Base-by-base conservation (phyloP, 2,329 filamentous ascomycete genomes). In the Pseudogymnoascus sp. region DNA sequence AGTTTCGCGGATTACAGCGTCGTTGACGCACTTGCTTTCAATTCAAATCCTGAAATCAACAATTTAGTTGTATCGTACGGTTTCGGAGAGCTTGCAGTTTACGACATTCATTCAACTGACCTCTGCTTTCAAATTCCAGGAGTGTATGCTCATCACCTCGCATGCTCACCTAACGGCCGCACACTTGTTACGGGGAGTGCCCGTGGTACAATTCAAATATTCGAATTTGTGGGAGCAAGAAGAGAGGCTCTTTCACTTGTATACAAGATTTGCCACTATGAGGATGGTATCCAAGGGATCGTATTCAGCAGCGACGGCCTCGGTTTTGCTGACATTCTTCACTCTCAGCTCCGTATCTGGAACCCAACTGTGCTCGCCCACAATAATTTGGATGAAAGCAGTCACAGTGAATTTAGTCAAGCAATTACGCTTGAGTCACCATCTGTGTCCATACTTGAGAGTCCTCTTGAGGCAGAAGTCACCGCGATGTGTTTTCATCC, bases 341-440 rank as follows among this genome's bases (percentile, higher is more conserved):
- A 67, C 11, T 66, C 65, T 2, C 71, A 72, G 55, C 73, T 68
- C 42, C 67, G 71, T n/a, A 67, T 76, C 2, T 77, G 75, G 75
- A 73, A 72, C 5, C 74, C 74, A 12, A 63, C 69, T 2, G 70
- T 68, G 16, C 67, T 76, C 4, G 66, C 73, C 3, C 36, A 62
- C 23, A 63, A 64, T 60, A 68, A 70, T 22, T n/a, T 63, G 14
- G 64, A 65, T n/a, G 68, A 66, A 45, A 64, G 64, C 11, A 68
- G 64, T 45, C 65, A 64, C 60, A 64, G 60, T 25, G 60, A 38
- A 19, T 19, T 65, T 14, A 64, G 35, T 28, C 62, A 63, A 36
- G 55, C 58, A 19, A 30, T 52, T 4, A 30, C 45, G n/a, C 8
- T 35, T 22, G 58, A 60, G 19, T 33, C 60, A 5, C 38, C n/a